phyloP scores from a whole-genome alignment of 2,329 filamentous ascomycete species.

The Teratosphaeria pseudoeucalypti region DNA sequence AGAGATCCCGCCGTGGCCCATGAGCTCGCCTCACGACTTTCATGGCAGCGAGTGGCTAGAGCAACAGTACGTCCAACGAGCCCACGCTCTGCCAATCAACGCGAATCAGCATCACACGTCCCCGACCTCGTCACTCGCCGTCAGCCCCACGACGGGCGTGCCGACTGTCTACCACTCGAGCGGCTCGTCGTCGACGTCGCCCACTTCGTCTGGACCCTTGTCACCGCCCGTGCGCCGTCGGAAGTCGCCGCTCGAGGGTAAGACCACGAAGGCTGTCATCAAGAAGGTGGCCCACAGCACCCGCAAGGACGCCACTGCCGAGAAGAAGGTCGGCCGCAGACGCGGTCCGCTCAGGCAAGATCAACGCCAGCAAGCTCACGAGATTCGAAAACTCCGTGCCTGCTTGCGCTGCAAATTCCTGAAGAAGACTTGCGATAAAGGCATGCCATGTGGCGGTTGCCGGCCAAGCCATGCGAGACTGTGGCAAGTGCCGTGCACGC shows the following conservation, averaged over 20 bases:
- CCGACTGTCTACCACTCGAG: constrained; percentile 17
- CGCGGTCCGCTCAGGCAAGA: constrained; percentile 84
- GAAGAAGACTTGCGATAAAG: constrained; percentile 98
- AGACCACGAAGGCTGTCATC: constrained; percentile 74
- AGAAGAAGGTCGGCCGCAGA: constrained; percentile 89
- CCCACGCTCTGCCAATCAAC: constrained; percentile 13
- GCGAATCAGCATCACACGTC: constrained; percentile 20
- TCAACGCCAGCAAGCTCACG: constrained; percentile 90
- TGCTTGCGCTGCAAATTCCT: constrained; percentile 96
- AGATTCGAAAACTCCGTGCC: constrained; percentile 88
- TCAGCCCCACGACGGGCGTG: constrained; percentile 14
- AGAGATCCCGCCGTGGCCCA: constrained; percentile 60
- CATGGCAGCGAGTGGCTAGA: constrained; percentile 53
- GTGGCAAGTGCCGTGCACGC: constrained; percentile 96
- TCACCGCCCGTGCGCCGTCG: constrained; percentile 51
- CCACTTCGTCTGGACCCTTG: constrained; percentile 24
- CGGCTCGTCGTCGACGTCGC: constrained; percentile 24
- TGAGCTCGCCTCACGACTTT: constrained; percentile 72
- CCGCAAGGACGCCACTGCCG: constrained; percentile 65
- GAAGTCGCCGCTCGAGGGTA: constrained; percentile 53
- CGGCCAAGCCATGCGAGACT: constrained; percentile 89
- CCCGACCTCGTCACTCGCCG: constrained; percentile 18
- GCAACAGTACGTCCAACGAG: constrained; percentile 41
- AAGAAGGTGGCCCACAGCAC: constrained; percentile 61
- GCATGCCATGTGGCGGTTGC: constrained; percentile 89